Conservation (phyloP, 2,329 filamentous ascomycete species). For the Neofusicoccum sp. region DNA sequence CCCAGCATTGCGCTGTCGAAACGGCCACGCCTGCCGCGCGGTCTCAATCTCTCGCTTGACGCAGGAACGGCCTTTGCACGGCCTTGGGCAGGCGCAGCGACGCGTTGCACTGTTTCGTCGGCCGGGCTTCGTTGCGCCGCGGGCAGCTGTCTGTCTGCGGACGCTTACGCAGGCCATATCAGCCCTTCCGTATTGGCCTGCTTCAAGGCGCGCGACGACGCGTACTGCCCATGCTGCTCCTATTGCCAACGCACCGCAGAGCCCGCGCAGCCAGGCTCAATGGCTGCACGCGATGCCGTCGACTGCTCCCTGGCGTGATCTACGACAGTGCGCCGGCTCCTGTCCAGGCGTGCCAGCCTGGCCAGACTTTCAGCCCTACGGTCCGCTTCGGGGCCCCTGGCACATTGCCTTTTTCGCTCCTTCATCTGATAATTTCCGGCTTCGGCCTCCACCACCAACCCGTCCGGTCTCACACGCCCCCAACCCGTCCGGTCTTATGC, state of each 20-base stretch:
- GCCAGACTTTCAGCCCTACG: slow-evolving; percentile 13
- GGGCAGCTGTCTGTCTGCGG: slow-evolving; percentile 8
- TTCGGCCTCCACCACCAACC: not conserved
- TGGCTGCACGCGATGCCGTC: not conserved
- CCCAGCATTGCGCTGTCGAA: not conserved
- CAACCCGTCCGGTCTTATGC: not conserved
- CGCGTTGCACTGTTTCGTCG: slow-evolving; percentile 13
- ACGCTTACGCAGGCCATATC: slow-evolving; percentile 6
- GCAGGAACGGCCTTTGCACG: slow-evolving; percentile 13
- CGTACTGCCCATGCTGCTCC: not conserved
- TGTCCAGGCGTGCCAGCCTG: not conserved
- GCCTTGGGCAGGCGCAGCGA: not conserved
- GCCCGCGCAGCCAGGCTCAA: no score
- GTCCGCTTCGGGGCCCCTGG: not conserved
- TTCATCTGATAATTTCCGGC: slow-evolving; percentile 20
- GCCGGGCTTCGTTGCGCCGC: slow-evolving; percentile 6
- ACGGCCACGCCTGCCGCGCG: not conserved
- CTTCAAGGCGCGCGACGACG: not conserved
- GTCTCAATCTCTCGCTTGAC: not conserved
- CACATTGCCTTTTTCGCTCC: not conserved
- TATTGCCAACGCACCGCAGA: not conserved
- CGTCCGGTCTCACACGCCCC: not conserved
- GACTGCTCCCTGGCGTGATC: slow-evolving; percentile 5
- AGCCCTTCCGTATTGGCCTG: slow-evolving; percentile 10
- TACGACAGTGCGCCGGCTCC: not conserved